Evolutionary conservation across 805 yeast species (phyloP), one percentile per base, ranked within the genome.

Genomic region (Starmerella bombi): DNA sequence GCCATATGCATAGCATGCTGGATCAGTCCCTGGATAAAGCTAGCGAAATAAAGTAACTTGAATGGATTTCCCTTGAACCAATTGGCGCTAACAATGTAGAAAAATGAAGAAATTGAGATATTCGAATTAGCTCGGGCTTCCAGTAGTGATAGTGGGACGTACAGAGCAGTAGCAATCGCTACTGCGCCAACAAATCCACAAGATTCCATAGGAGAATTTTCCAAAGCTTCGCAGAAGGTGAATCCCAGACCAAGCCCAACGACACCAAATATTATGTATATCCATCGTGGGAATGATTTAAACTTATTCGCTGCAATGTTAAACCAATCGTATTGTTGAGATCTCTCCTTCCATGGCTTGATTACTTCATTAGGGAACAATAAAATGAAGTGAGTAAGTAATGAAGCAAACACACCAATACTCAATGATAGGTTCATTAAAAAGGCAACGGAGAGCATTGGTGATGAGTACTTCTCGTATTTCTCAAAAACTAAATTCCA

Each of bases 201-300:
- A 68, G 63, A 42, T 77, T 62, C 10, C 76, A 71, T 5, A 79
- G 72, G 29, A 73, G 62, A 40, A 30, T 30, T n/a, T 17, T 30
- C 18, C 15, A n/a, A 30, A 8, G 12, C 32, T 30, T 30, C 32
- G 9, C 76, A 71, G 12, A 80, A 68, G 2, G 81, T 83, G 60
- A 75, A 73, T 38, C 66, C 70, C 57, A 61, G 65, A 53, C 78
- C 80, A 50, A 75, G 75, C 3, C 74, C 64, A n/a, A 77, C 53
- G 28, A 74, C 66, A 55, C 71, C 73, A 4, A 75, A 70, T 15
- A 75, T 65, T 8, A 79, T 64, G 38, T 74, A 63, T 54, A 66
- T 76, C 39, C 75, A 65, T 5, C 80, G 80, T 2, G 82, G 76
- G 58, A 77, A 77, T 7, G 59, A 55, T 49, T 68, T 54, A 57